Conservation (phyloP, 2,329 filamentous ascomycete genomes). For the Fusarium newnesense region DNA sequence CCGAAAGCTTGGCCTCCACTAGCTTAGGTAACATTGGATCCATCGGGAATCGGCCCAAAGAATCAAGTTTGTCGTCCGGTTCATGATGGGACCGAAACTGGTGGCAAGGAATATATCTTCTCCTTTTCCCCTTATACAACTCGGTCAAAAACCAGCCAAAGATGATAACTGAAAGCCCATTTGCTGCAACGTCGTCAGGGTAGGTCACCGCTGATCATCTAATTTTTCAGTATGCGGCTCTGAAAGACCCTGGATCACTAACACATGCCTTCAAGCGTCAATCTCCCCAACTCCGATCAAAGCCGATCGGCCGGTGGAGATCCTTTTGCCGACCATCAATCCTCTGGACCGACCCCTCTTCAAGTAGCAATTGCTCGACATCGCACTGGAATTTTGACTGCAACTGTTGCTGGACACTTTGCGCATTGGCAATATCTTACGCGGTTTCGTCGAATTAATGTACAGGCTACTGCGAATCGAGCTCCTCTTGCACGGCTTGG, state of each 20-base stretch:
- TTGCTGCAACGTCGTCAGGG: constrained; percentile 21
- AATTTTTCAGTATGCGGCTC: background rate
- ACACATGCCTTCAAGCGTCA: constrained; percentile 35
- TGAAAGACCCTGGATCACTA: constrained; percentile 16
- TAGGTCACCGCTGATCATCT: constrained; percentile 24
- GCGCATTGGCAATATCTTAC: constrained; percentile 42
- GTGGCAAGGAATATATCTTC: constrained; percentile 14
- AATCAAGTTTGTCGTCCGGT: constrained; percentile 13
- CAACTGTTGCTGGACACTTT: constrained; percentile 41
- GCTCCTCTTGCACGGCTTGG: constrained; percentile 36
- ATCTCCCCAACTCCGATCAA: constrained; percentile 36
- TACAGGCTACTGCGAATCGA: constrained; percentile 30
- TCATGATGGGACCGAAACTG: constrained; percentile 5
- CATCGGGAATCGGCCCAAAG: background rate
- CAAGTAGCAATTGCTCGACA: constrained; percentile 36
- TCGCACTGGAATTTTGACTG: constrained; percentile 38
- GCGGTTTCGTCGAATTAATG: constrained; percentile 32
- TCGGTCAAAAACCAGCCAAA: background rate
- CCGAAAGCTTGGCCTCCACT: constrained; percentile 30
- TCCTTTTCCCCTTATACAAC: background rate
- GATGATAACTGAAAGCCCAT: constrained; percentile 21
- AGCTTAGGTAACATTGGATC: constrained; percentile 36
- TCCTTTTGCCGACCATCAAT: constrained; percentile 40
- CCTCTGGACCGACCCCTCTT: constrained; percentile 44
- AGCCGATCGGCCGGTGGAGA: constrained; percentile 41